A percentile compares a stretch with the other conserved stretches of the same genome.
phyloP scores from a whole-genome alignment of 805 yeast species.

The Brettanomyces bruxellensis region DNA sequence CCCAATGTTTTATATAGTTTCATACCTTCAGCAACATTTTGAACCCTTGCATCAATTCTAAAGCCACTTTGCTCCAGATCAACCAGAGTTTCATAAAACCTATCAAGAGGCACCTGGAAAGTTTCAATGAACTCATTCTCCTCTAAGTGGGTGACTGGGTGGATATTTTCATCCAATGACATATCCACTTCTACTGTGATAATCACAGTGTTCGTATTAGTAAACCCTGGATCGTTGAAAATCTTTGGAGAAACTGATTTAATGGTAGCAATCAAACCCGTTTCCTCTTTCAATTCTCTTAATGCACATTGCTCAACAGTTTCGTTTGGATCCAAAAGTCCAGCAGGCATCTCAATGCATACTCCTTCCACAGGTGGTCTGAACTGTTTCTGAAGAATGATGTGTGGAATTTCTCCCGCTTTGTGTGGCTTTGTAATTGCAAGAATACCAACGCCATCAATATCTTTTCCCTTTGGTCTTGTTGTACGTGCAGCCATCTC shows the following conservation, averaged over 20 bases:
- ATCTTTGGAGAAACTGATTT: conserved; percentile 13
- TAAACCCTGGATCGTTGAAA: conserved; percentile 56
- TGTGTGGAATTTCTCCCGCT: conserved; percentile 28
- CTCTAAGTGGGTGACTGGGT: conserved; percentile 72
- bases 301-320: conserved; percentile 69
- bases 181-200: conserved; percentile 76
- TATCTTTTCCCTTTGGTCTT: conserved; percentile 46
- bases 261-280: conserved; percentile 72
- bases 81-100: conserved; percentile 46
- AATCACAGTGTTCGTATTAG: conserved; percentile 78
- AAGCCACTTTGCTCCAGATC: conserved; percentile 56
- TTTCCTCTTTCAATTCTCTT: conserved; percentile 84
- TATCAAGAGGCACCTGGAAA: conserved; percentile 58
- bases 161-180: conserved; percentile 49
- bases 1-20: conserved; percentile 1
- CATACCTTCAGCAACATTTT: conserved; percentile 72
- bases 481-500: conserved; percentile 84
- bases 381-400: conserved; percentile 78
- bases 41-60: conserved; percentile 78
- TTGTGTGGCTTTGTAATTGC: conserved; percentile 46
- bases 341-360: conserved; percentile 93
- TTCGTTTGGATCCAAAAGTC: conserved; percentile 81
- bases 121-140: conserved; percentile 90
- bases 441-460: conserved; percentile 89
- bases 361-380: conserved; percentile 89